Evolutionary conservation across 805 yeast species (phyloP), one percentile per base, ranked within the genome.

Genomic region (Kodamaea restingae): DNA sequence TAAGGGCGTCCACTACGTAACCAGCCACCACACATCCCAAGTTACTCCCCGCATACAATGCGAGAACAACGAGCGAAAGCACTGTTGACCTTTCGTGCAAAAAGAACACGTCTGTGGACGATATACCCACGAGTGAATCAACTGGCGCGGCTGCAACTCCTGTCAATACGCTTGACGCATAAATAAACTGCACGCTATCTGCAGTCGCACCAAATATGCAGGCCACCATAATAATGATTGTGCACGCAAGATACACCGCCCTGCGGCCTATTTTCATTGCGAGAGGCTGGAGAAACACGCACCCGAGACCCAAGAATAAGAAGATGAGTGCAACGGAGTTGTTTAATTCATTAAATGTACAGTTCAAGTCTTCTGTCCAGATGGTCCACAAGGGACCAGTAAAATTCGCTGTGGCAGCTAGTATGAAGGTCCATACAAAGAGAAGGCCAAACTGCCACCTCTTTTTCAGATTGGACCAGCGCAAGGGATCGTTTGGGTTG

Each of bases 281-380:
- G 1, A 58, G 51, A n/a, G 70, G 70, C 43, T 63, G 67, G 34
- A 63, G 54, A 29, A 60, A 41, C 12, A 58, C 39, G 35, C 66
- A 62, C 2, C 69, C 70, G 10, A 63, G 28, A 5, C 67, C 82
- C 26, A 75, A 59, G 40, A 75, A 71, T 40, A 76, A 54, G 48
- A 75, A 77, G 56, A 70, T 60, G 42, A 72, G 61, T 18, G 80
- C 81, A 8, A 65, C 50, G 36, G 76, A 71, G 15, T 65, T 60
- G 49, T 73, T 73, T 42, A 76, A 58, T 38, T 73, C 60, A 11
- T 49, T 48, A 21, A 65, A 51, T 1, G 75, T 49, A 37, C 56
- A 50, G 35, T 56, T 35, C 39, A 64, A 60, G 7, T 52, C 57
- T 5, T 41, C 50, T 11, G 58, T 55, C 62, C 67, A 64, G 15